Base-by-base conservation (phyloP, 2,329 filamentous ascomycete genomes). In the Fusarium metavorans region DNA sequence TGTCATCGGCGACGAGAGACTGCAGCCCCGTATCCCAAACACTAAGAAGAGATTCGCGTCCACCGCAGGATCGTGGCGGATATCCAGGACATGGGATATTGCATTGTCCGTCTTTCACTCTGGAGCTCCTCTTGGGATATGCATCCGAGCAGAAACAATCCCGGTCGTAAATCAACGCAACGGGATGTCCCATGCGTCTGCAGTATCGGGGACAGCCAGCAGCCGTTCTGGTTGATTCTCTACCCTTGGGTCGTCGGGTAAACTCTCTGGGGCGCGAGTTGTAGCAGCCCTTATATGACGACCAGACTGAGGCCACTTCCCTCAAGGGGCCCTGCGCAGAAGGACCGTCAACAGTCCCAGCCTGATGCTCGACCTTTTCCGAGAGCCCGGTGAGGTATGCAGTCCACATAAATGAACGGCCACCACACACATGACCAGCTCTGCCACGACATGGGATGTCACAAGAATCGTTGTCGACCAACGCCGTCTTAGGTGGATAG, bases 221-320 rank as follows among this genome's bases (percentile, higher is more conserved):
- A 6, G 4, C 2, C 14, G 52, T 35, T 10, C 37, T 57, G 54
- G 11, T 18, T 23, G 54, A 57, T 20, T 71, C 66, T 10, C 1
- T 13, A 14, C 18, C 9, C 4, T 14, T 34, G 5, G 27, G 11
- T 5, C 32, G 34, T 18, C 11, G 25, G 7, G 3, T 20, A 32
- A 32, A 10, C 5, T 34, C 45, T 2, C 30, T 7, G 10, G 70
- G 54, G 0, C 11, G 13, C 3, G 27, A 7, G 1, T 7, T 62
- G 20, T 57, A 73, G 62, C 71, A 73, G 11, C 70, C 67, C 20
- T 67, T 67, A 1, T 41, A 64, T 6, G 66, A 62, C 1, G 4
- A 9, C 8, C 5, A 8, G 20, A 9, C 32, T 57, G 2, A 6
- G 9, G 1, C 7, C 0, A 59, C 48, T 1, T 13, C 16, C 6